Evolutionary conservation across 805 yeast genomes (phyloP), one percentile per base, ranked within the genome.

Genomic region (Priceomyces haplophilus): DNA sequence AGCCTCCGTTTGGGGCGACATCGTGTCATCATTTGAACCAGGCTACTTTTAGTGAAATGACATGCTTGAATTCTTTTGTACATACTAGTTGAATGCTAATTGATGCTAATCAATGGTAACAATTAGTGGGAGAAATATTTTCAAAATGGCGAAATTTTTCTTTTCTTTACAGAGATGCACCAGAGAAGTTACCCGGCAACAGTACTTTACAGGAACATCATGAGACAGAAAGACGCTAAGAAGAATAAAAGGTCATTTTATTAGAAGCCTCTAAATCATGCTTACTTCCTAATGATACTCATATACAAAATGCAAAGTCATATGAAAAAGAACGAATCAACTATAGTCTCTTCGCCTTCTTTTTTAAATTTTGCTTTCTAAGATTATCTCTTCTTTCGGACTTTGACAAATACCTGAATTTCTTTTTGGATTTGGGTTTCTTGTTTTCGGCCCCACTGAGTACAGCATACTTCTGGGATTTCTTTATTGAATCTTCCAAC

Each of bases 391-490:
- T 80, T 64, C 98, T 78, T 65, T 89, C 97, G 20, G 73, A 66
- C 62, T 88, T 88, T 38, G 93, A 79, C 61, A 90, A 73, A 54
- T 90, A 91, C 65, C 97, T 80, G 58, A 89, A 89, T 75, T 90
- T 90, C 47, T 61, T 64, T 43, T 63, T 64, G 8, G 55, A 54
- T 49, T 62, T 62, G 25, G 55, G 58, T 41, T 56, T 50, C 25
- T 30, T 32, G 51, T 79, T 76, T 33, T 72, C 62, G 50, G 73
- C 76, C 13, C 86, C 80, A 38, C 64, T 59, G 50, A 83, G 64
- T 50, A 77, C 78, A 1, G 96, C 97, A 55, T 91, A 89, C 58
- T 86, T 80, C 53, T 83, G 80, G 1, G 97, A 97, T 56, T 87
- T 74, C 39, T 78, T 74, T 38, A 91, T 80, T 40, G 95, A 83